Evolutionary conservation across 1,284 basidiomycete genomes (phyloP).

Genomic region (Fomitopsis betulina): DNA sequence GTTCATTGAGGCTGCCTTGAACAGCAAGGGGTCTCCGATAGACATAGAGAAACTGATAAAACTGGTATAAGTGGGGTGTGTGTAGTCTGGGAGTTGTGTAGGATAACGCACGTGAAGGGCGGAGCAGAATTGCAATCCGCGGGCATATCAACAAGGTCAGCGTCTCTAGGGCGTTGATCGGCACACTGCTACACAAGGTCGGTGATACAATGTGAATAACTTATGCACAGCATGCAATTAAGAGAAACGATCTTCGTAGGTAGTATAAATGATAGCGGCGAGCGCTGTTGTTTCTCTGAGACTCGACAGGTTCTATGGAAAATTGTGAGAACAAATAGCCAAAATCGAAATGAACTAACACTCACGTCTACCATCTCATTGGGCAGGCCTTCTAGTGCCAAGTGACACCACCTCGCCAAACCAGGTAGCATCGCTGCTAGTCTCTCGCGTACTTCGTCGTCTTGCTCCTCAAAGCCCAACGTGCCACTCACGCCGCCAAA

Average conservation of each 20-base stretch:
- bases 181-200: background rate
- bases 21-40: constrained; percentile 58
- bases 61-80: background rate
- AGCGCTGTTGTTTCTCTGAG: constrained; percentile 28
- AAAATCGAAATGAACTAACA: constrained; percentile 13
- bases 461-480: constrained; percentile 11
- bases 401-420: constrained; percentile 70
- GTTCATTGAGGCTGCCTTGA: constrained; percentile 73
- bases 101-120: background rate
- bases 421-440: constrained; percentile 77
- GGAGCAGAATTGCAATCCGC: background rate
- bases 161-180: background rate
- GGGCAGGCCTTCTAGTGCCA: constrained; percentile 67
- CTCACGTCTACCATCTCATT: constrained; percentile 84
- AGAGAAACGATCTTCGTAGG: constrained; percentile 31
- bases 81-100: background rate
- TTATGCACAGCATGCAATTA: constrained; percentile 15
- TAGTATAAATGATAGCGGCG: constrained; percentile 33
- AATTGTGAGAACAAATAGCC: constrained; percentile 1
- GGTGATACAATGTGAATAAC: background rate
- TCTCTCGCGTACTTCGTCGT: constrained; percentile 23
- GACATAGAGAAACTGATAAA: constrained; percentile 44
- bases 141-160: no score
- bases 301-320: constrained; percentile 26
- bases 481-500: constrained; percentile 33